Percentiles rank a stretch among this genome's conserved stretches.
Evolutionary conservation across 805 yeast genomes (phyloP).

Genomic region (Lachancea lanzarotensis): DNA sequence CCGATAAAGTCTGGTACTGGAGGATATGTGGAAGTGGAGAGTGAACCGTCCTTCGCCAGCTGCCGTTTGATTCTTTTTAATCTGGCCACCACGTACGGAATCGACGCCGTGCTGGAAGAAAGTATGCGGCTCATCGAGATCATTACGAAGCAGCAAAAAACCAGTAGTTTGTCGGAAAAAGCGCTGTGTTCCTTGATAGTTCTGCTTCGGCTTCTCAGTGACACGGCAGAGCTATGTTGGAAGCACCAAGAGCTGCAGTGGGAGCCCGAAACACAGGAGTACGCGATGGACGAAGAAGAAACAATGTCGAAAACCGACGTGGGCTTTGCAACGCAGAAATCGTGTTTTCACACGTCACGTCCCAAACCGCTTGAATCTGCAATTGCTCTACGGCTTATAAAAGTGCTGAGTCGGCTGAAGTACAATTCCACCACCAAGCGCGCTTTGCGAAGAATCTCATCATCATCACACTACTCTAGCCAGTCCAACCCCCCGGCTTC

Average conservation of each 20-base stretch:
- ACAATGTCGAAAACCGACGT: conserved; percentile 21
- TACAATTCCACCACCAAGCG: conserved; percentile 29
- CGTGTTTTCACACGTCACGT: conserved; percentile 31
- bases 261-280: not conserved
- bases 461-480: conserved; percentile 11
- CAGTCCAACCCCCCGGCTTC: conserved; percentile 1
- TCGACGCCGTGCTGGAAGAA: conserved; percentile 11
- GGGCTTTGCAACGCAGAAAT: conserved; percentile 31
- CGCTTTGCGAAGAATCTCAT: conserved; percentile 30
- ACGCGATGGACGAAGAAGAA: conserved; percentile 15
- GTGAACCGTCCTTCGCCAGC: conserved; percentile 10
- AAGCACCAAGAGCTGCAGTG: conserved; percentile 20
- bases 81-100: conserved; percentile 10
- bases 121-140: conserved; percentile 7
- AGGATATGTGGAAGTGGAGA: conserved; percentile 15
- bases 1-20: conserved; percentile 9
- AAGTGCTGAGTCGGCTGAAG: conserved; percentile 28
- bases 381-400: conserved; percentile 26
- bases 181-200: conserved; percentile 31
- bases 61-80: conserved; percentile 12
- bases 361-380: conserved; percentile 29
- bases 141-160: conserved; percentile 6
- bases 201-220: conserved; percentile 36
- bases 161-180: conserved; percentile 6
- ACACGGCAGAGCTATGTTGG: conserved; percentile 38